Conservation (phyloP, 306 rosid genomes). For the Acacia melanoxylon region DNA sequence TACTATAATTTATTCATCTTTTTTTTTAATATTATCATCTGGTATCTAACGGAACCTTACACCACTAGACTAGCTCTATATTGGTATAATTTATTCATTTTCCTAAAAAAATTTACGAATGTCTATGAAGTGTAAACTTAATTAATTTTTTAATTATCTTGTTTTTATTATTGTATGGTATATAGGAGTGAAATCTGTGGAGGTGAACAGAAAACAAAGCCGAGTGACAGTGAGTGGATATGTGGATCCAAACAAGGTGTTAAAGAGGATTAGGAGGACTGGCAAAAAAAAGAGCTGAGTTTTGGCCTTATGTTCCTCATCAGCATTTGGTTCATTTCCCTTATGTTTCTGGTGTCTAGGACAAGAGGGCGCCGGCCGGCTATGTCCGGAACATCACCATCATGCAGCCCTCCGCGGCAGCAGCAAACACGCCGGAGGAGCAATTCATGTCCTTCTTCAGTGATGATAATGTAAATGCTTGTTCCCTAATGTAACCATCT, state of each 20-base stretch:
- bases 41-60: no score
- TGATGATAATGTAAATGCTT: conserved; percentile 85
- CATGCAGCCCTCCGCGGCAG: conserved; percentile 45
- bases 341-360: conserved; percentile 63
- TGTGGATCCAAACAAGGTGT: conserved; percentile 80
- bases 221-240: conserved; percentile 70
- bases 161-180: not conserved
- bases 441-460: conserved; percentile 63
- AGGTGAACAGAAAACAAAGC: conserved; percentile 81
- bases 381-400: conserved; percentile 59
- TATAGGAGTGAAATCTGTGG: conserved; percentile 75
- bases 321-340: conserved; percentile 75
- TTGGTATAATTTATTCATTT: no score
- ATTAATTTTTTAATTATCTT: not conserved
- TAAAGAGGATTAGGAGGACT: conserved; percentile 64
- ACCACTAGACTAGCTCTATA: no score
- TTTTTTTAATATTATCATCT: not conserved
- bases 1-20: not conserved
- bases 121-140: no score
- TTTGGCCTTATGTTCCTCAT: conserved; percentile 94
- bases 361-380: conserved; percentile 80
- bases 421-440: conserved; percentile 47
- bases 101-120: no score
- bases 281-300: conserved; percentile 77
- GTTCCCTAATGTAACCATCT: conserved; percentile 65